Percentiles rank a stretch among this genome's conserved stretches.
phyloP scores from a whole-genome alignment of 805 yeast genomes.

The Candida namnaoensis region DNA sequence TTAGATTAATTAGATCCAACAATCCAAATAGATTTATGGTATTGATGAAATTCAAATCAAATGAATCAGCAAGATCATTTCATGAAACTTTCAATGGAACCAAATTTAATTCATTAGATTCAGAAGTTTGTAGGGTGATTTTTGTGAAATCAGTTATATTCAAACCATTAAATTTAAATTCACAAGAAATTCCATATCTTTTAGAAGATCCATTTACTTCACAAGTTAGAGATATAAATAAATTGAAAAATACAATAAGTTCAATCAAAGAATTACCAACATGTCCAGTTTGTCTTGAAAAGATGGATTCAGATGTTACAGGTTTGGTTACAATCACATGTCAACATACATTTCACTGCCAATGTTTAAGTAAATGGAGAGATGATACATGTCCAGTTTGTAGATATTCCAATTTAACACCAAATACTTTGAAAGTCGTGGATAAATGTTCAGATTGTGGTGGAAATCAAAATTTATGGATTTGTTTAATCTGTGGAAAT shows the following conservation, averaged over 20 bases:
- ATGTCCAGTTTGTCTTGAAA: constrained; percentile 87
- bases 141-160: constrained; percentile 38
- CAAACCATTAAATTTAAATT: constrained; percentile 9
- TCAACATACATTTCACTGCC: constrained; percentile 89
- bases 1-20: constrained; percentile 61
- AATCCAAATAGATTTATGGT: constrained; percentile 67
- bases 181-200: constrained; percentile 50
- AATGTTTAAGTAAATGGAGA: constrained; percentile 79
- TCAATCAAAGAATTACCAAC: constrained; percentile 64
- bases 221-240: constrained; percentile 7
- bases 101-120: constrained; percentile 79
- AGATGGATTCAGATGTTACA: constrained; percentile 73
- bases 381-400: constrained; percentile 91
- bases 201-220: constrained; percentile 66
- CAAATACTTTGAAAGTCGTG: constrained; percentile 12
- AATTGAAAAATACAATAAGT: constrained; percentile 16
- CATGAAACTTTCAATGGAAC: constrained; percentile 61
- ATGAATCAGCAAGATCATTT: constrained; percentile 52
- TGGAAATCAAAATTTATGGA: constrained; percentile 64
- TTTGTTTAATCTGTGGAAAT: constrained; percentile 83
- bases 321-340: constrained; percentile 86
- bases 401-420: constrained; percentile 51
- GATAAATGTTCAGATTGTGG: constrained; percentile 50
- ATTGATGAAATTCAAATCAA: constrained; percentile 60
- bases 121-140: constrained; percentile 75